A percentile compares a stretch with the other conserved stretches of the same genome.
These are phyloP conservation scores for Kodamaea plutei DNA, from an alignment of 1,139 yeast genomes.

Conservation along the genomic window DNA sequence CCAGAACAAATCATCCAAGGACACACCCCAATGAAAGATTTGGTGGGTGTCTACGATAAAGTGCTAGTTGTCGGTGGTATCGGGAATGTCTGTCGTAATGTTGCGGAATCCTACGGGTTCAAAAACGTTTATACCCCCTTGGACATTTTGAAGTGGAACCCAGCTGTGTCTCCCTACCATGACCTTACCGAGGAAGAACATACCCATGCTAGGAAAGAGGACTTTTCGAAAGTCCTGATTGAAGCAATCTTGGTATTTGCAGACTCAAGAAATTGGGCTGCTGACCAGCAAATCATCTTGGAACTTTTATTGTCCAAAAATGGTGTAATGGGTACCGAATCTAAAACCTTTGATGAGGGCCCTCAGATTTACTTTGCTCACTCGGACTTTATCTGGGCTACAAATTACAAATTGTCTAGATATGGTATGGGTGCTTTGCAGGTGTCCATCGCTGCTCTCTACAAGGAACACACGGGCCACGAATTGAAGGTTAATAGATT, in stretches of 20 bases:
- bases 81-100: constrained; percentile 75
- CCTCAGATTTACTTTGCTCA: constrained; percentile 83
- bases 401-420: constrained; percentile 72
- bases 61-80: constrained; percentile 85
- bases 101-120: constrained; percentile 75
- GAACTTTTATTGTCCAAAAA: constrained; percentile 69
- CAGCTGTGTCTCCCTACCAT: constrained; percentile 78
- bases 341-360: constrained; percentile 68
- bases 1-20: constrained; percentile 83
- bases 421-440: constrained; percentile 91
- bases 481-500: constrained; percentile 73
- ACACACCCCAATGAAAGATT: constrained; percentile 83
- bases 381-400: constrained; percentile 86
- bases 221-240: constrained; percentile 58
- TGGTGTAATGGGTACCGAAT: constrained; percentile 79
- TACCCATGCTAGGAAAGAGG: constrained; percentile 51
- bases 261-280: constrained; percentile 85
- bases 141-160: constrained; percentile 80
- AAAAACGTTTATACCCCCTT: constrained; percentile 73
- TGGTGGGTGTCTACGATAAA: constrained; percentile 59
- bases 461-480: constrained; percentile 74
- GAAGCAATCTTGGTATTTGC: constrained; percentile 79
- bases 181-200: constrained; percentile 68
- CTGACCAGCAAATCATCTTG: constrained; percentile 80
- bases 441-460: constrained; percentile 78